Conservation (phyloP, 805 yeast species). For the Lachancea sp. region DNA sequence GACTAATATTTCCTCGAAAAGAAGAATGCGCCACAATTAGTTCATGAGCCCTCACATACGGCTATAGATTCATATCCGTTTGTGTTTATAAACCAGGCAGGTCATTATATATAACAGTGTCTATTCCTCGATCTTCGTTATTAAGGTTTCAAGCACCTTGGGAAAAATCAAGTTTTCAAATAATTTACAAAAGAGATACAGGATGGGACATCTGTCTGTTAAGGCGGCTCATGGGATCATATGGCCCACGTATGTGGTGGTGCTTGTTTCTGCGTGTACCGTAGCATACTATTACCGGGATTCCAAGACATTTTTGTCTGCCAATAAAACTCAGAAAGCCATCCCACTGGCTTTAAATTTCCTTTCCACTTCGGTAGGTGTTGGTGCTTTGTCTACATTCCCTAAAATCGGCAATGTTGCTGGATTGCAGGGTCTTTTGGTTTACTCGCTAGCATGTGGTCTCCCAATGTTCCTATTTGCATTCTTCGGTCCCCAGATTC, state of each 20-base stretch:
- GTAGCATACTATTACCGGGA: constrained; percentile 55
- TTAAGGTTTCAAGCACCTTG: too few species aligned
- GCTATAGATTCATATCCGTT: background rate
- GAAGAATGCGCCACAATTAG: background rate
- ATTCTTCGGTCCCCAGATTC: constrained; percentile 69
- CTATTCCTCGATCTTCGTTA: too few species aligned
- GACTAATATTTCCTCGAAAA: too few species aligned
- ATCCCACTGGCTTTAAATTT: constrained; percentile 81
- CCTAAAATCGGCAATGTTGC: constrained; percentile 80
- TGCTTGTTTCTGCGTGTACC: constrained; percentile 47
- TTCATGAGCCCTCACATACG: background rate
- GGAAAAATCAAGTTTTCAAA: too few species aligned
- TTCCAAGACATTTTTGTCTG: constrained; percentile 55
- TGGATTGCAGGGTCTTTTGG: constrained; percentile 82
- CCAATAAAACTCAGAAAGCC: constrained; percentile 76
- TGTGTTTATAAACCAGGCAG: background rate
- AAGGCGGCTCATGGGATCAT: constrained; percentile 60
- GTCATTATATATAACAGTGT: background rate
- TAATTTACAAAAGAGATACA: background rate
- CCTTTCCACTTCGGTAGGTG: constrained; percentile 90
- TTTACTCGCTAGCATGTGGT: constrained; percentile 73
- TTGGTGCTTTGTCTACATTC: constrained; percentile 80
- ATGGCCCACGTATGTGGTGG: constrained; percentile 51
- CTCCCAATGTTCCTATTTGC: constrained; percentile 83
- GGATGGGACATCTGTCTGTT: constrained; percentile 40